Percentiles rank a stretch among this genome's conserved stretches.
These are phyloP conservation scores for Annulohypoxylon stygium DNA, from an alignment of 495 filamentous ascomycete species.

Conservation along the genomic window DNA sequence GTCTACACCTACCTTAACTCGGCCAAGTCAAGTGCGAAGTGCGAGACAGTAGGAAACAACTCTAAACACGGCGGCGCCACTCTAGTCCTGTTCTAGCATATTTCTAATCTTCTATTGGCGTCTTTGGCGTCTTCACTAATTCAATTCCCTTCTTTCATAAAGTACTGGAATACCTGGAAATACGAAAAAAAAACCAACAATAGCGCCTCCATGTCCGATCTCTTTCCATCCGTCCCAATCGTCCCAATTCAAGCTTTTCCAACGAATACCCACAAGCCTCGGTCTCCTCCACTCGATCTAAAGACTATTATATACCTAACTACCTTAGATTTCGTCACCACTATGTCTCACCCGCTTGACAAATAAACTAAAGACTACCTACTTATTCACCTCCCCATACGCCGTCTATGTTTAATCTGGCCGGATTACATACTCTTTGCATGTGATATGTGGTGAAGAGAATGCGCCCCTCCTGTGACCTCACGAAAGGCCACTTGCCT, in stretches of 20 bases:
- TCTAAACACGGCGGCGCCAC: constrained; percentile 34
- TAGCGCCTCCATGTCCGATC: constrained; percentile 43
- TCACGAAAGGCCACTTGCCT: constrained; percentile 49
- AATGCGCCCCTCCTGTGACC: constrained; percentile 47
- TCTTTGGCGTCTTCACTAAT: constrained; percentile 34
- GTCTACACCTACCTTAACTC: constrained; percentile 17
- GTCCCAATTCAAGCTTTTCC: constrained; percentile 24
- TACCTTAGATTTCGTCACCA: constrained; percentile 15
- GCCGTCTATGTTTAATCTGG: constrained; percentile 6
- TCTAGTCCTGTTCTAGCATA: constrained; percentile 38
- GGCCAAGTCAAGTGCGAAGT: constrained; percentile 29
- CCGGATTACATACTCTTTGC: constrained; percentile 7
- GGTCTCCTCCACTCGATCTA: constrained; percentile 2
- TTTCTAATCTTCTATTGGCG: constrained; percentile 31
- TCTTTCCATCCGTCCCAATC: constrained; percentile 21
- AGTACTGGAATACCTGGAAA: constrained; percentile 13
- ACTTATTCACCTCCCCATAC: constrained; percentile 7
- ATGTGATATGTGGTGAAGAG: constrained; percentile 34
- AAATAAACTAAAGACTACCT: constrained; percentile 20
- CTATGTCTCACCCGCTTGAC: constrained; percentile 34
- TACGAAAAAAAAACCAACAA: constrained; percentile 23
- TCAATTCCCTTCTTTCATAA: constrained; percentile 36
- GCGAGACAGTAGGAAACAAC: constrained; percentile 34
- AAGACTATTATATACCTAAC: neutral
- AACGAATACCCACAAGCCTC: constrained; percentile 8